Conservation (phyloP, 176 grass and related monocot species). For the Lolium perenne region DNA sequence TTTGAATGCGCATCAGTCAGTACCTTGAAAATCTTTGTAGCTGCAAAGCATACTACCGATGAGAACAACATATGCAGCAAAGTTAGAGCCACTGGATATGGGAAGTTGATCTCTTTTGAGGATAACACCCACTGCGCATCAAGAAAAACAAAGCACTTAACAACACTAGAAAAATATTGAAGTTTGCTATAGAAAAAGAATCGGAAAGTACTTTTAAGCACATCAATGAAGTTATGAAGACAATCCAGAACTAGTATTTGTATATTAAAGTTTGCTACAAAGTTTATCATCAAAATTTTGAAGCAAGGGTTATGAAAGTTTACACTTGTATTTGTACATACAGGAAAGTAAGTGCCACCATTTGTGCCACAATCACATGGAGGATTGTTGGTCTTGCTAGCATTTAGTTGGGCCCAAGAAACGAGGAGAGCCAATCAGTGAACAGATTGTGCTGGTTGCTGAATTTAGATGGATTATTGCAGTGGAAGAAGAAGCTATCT, state of each 20-base stretch:
- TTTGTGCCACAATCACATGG: not conserved
- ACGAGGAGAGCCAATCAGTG: not conserved
- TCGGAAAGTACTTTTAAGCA: not conserved
- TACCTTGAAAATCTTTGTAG: slow-evolving; percentile 98
- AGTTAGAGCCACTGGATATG: slow-evolving; percentile 97
- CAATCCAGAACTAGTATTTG: not conserved
- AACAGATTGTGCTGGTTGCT: not conserved
- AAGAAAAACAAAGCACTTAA: slow-evolving; percentile 44
- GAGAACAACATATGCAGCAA: slow-evolving; percentile 98
- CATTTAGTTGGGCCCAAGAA: not conserved
- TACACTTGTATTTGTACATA: slow-evolving; percentile 11
- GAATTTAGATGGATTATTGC: not conserved
- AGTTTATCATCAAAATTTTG: not conserved
- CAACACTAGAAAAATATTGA: not conserved
- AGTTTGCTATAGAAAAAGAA: not conserved
- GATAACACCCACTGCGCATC: slow-evolving; percentile 90
- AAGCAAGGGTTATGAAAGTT: not conserved
- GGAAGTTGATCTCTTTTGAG: slow-evolving; percentile 96
- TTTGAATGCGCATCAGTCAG: not conserved
- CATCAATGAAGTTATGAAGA: slow-evolving; percentile 1
- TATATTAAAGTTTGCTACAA: not conserved
- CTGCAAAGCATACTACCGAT: slow-evolving; percentile 82
- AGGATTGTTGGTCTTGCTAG: not conserved
- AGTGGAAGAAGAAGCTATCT: slow-evolving; percentile 7
- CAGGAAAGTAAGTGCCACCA: not conserved